Evolutionary conservation across 2,329 filamentous ascomycete species (phyloP), one percentile per base, ranked within the genome.

Genomic region (Ophiostoma himal-ulmi): DNA sequence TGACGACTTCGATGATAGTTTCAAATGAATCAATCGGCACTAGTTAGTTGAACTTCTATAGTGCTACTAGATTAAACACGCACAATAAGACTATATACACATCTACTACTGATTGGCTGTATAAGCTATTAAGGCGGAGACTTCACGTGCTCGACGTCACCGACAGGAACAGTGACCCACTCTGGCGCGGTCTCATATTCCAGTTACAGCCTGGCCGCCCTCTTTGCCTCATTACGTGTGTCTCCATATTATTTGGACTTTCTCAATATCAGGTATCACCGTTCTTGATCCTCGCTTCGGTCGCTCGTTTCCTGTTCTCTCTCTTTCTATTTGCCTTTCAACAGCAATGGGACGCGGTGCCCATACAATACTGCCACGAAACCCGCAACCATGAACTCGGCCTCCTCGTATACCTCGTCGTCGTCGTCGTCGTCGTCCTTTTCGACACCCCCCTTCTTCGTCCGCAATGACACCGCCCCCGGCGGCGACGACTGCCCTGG

Each of bases 401-500:
- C 39, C 64, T 13, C 20, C 36, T 22, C n/a, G 7, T n/a, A 66
- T 41, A 20, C 20, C 22, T 48, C 64, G 37, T 34, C 20, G 34
- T 65, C 57, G 44, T 52, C 44, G n/a, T 11, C 57, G n/a, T 30
- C 30, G 22, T 14, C 13, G 7, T 37, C 62, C 34, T 65, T 11
- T 36, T 65, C 62, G 36, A 65, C 62, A 39, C 65, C 65, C 11
- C 39, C 65, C 37, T 67, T 67, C n/a, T 67, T 48, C 14, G 39
- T 30, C 26, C 39, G 37, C 65, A 68, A 68, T 54, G 41, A 52
- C 41, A 52, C 66, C 22, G 2, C 30, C 6, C 66, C 66, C 26
- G 66, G 66, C 41, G 71, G 74, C 71, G 70, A 71, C 69, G 73
- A 75, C 65, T 75, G 74, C 70, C 74, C 76, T 68, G 73, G 75